Base-by-base conservation (phyloP, 75 land plant genomes). In the Ceratopteris richardii region DNA sequence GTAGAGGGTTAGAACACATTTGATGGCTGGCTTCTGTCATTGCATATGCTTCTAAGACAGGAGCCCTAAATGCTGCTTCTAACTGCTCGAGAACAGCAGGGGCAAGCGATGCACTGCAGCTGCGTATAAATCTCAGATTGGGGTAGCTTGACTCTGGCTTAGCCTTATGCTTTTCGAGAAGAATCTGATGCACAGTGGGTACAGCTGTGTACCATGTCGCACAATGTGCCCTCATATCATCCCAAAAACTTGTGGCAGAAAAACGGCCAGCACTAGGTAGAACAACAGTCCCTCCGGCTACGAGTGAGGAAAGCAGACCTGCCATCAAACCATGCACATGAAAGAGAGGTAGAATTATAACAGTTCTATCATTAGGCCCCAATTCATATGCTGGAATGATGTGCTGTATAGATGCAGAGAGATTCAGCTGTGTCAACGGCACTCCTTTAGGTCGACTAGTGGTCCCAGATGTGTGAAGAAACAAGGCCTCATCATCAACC, bases 181-280 rank as follows among this genome's bases (percentile, higher is more conserved):
- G 57, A 51, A 94, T 94, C 54, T 94, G 98, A 66, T 94, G 98
- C 18, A 94, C 81, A 11, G 98, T 94, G 9, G 98, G 98, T 25
- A 94, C 98, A 0, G 98, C 98, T 7, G 96, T 90, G 80, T 94
- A 94, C 91, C 91, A 94, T 46, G 98, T 90, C 42, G 88, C 91
- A 1, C 66, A 63, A 52, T 70, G 58, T 14, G 56, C n/a, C 5
- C 22, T 51, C 87, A 94, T 86, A 66, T 94, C 98, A 0, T 73
- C 16, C 98, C 98, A 94, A 71, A 94, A 94, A 0, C 82, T 70
- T 30, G 84, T 66, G 41, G 98, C 98, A 20, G 98, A 94, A 75
- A 94, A 94, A 1, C 92, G 70, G 9, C 91, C 96, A 1, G 96
- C 69, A 20, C 97, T 73, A 0, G 98, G 98, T 17, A 94, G 86